Evolutionary conservation across 2,329 filamentous ascomycete genomes (phyloP).

Genomic region (Pseudocercospora fuligena): DNA sequence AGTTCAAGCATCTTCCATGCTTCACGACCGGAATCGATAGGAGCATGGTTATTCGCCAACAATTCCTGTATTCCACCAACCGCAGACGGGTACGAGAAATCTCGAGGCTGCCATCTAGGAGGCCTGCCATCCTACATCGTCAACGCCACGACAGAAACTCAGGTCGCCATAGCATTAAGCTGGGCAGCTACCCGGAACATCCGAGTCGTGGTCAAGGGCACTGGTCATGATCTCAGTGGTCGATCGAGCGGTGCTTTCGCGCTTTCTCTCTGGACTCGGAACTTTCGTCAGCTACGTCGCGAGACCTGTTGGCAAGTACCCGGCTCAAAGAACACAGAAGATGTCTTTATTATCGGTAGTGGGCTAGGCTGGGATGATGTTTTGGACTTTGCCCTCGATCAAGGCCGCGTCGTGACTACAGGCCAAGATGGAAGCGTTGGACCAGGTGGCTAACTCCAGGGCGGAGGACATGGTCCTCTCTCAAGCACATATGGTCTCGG

Average conservation of each 20-base stretch:
- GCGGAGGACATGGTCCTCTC: conserved; percentile 63
- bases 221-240: conserved; percentile 29
- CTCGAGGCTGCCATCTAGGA: conserved; percentile 37
- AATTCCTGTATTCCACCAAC: conserved; percentile 42
- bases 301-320: conserved; percentile 14
- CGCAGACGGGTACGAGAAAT: conserved; percentile 32
- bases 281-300: conserved; percentile 19
- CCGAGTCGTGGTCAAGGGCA: conserved; percentile 27
- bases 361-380: conserved; percentile 33
- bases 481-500: conserved; percentile 60
- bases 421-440: conserved; percentile 26
- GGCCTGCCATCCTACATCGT: conserved; percentile 43
- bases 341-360: conserved; percentile 34
- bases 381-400: conserved; percentile 24
- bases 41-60: conserved; percentile 40
- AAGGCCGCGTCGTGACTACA: conserved; percentile 26
- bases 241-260: conserved; percentile 25
- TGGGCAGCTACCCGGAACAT: conserved; percentile 29
- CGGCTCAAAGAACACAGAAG: conserved; percentile 14
- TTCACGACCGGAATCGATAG: conserved; percentile 40
- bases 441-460: conserved; percentile 63
- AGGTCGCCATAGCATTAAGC: conserved; percentile 39
- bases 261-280: conserved; percentile 26
- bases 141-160: conserved; percentile 38
- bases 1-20: conserved; percentile 39